Conservation (phyloP, 495 filamentous ascomycete species). For the Wilcoxina mikolae region DNA sequence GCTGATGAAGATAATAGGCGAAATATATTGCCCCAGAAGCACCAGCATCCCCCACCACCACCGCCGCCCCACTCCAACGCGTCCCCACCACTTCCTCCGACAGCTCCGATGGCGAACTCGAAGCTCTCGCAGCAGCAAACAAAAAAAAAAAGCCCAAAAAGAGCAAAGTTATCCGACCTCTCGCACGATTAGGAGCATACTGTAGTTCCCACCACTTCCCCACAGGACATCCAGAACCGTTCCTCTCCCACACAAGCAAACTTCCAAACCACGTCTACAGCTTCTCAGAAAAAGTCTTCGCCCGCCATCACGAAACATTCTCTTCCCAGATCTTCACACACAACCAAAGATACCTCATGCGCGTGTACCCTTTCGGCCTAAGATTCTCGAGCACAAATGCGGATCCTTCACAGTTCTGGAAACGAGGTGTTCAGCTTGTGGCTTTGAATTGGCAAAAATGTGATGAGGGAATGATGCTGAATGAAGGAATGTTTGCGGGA, state of each 20-base stretch:
- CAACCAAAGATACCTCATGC: slow-evolving; percentile 73
- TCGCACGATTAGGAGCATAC: slow-evolving; percentile 67
- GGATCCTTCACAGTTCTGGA: slow-evolving; percentile 72
- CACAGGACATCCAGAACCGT: slow-evolving; percentile 28
- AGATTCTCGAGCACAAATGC: slow-evolving; percentile 74
- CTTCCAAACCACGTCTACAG: slow-evolving; percentile 79
- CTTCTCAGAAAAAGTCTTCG: slow-evolving; percentile 63
- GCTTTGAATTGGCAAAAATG: slow-evolving; percentile 89
- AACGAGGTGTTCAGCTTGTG: slow-evolving; percentile 78
- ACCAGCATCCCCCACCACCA: not conserved
- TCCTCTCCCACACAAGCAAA: slow-evolving; percentile 40
- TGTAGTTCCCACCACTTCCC: slow-evolving; percentile 68
- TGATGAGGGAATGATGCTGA: slow-evolving; percentile 90
- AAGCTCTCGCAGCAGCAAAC: slow-evolving; percentile 12
- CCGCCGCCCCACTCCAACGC: not conserved
- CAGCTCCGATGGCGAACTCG: slow-evolving; percentile 21
- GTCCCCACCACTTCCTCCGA: slow-evolving; percentile 5
- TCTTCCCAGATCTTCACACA: slow-evolving; percentile 55
- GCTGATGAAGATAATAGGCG: slow-evolving; percentile 7
- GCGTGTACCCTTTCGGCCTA: slow-evolving; percentile 71
- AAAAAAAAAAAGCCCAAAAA: slow-evolving; percentile 35
- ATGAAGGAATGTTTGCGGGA: slow-evolving; percentile 78
- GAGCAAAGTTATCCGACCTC: slow-evolving; percentile 56
- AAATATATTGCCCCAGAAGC: slow-evolving; percentile 20
- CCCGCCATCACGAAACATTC: slow-evolving; percentile 50